Evolutionary conservation across 2,329 filamentous ascomycete genomes (phyloP).

Genomic region (Aureobasidium lini): DNA sequence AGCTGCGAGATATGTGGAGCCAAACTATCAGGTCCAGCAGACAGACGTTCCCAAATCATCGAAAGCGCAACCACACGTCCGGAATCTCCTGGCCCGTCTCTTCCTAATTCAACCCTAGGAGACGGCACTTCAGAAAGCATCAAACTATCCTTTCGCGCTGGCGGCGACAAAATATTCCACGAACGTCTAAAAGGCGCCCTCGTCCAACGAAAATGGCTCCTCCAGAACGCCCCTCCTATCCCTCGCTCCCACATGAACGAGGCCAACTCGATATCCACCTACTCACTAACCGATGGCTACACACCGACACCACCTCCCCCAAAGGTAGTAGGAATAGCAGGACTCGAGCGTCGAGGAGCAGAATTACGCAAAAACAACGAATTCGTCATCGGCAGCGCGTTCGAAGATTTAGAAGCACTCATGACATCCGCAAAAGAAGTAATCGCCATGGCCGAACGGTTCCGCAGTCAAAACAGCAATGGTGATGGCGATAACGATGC

Average conservation of each 20-base stretch:
- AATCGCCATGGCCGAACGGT: conserved; percentile 82
- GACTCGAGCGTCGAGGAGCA: conserved; percentile 76
- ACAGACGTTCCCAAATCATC: conserved; percentile 34
- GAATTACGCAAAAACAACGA: conserved; percentile 90
- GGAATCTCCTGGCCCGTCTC: conserved; percentile 71
- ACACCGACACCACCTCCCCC: conserved; percentile 21
- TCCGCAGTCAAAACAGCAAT: conserved; percentile 59
- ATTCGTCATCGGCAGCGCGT: conserved; percentile 82
- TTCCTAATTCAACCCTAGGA: conserved; percentile 36
- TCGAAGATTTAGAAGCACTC: conserved; percentile 90
- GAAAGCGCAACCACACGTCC: conserved; percentile 40
- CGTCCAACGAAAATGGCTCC: conserved; percentile 90
- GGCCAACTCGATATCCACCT: conserved; percentile 20
- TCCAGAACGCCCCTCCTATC: conserved; percentile 81
- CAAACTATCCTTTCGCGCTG: conserved; percentile 84
- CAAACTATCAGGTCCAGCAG: conserved; percentile 52
- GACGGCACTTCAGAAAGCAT: conserved; percentile 64
- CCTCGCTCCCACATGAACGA: conserved; percentile 42
- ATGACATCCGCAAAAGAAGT: conserved; percentile 98
- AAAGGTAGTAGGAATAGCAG: conserved; percentile 80
- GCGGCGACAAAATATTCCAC: conserved; percentile 83
- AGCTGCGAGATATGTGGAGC: conserved; percentile 89
- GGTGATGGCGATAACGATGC: conserved; percentile 49
- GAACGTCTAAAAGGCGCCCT: conserved; percentile 82
- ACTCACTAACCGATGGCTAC: conserved; percentile 26